Evolutionary conservation across 495 filamentous ascomycete species (phyloP).

Genomic region (Mycothermus thermophilus): DNA sequence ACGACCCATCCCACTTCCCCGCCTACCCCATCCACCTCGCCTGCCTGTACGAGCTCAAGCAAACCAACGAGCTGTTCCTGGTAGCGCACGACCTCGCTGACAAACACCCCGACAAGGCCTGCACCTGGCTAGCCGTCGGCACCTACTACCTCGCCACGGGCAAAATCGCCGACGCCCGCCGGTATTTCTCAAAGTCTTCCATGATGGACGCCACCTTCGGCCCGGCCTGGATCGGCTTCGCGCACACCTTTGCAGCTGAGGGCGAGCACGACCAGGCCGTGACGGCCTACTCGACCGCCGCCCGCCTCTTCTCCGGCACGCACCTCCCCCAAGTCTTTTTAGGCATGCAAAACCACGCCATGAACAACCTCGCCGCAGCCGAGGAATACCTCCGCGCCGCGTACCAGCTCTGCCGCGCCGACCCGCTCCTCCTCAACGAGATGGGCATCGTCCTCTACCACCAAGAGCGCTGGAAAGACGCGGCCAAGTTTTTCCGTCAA

Average conservation of each 20-base stretch:
- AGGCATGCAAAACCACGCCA: constrained; percentile 93
- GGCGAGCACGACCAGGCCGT: constrained; percentile 98
- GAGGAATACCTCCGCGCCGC: constrained; percentile 89
- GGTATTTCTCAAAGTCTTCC: constrained; percentile 92
- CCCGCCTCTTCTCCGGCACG: constrained; percentile 89
- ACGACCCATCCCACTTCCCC: constrained; percentile 75
- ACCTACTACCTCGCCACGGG: constrained; percentile 85
- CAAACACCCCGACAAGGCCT: constrained; percentile 77
- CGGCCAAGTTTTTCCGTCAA: constrained; percentile 56
- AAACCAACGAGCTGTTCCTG: constrained; percentile 79
- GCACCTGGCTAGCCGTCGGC: constrained; percentile 85
- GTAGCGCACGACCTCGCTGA: constrained; percentile 92
- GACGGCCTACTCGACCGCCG: constrained; percentile 92
- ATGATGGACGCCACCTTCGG: constrained; percentile 97
- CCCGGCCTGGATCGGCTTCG: constrained; percentile 97
- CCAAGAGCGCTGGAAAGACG: constrained; percentile 61
- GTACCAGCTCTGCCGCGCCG: constrained; percentile 57
- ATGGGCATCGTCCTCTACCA: constrained; percentile 90
- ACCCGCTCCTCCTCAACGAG: constrained; percentile 89
- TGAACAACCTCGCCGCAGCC: constrained; percentile 91
- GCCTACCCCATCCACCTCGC: constrained; percentile 86
- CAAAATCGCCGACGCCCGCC: constrained; percentile 82
- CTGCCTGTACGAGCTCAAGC: constrained; percentile 74
- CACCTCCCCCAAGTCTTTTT: constrained; percentile 93
- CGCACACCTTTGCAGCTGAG: constrained; percentile 99